Base-by-base conservation (phyloP, 2,329 filamentous ascomycete genomes). In the Aspergillus carbonarius region DNA sequence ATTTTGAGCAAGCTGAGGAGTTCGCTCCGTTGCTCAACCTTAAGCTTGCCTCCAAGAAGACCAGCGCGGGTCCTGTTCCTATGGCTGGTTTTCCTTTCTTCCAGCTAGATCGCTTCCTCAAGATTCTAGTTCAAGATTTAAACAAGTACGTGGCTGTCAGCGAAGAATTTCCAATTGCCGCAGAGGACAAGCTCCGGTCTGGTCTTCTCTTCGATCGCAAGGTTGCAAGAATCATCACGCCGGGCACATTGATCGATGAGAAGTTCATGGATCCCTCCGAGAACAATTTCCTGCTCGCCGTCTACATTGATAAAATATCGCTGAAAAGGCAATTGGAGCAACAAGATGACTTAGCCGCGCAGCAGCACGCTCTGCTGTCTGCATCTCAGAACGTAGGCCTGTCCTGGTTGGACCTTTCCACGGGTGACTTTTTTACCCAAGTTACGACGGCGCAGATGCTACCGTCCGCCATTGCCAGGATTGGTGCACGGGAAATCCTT, bases 81-180 rank as follows among this genome's bases (percentile, higher is more conserved):
- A 98, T 99, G 93, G 89, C 93, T 64, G 95, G 95, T 1, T 99
- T 99, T 67, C 95, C 93, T 17, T 92, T 91, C 74, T 93, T 91
- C 70, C 93, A 98, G 72, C 82, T 99, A 25, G 93, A 98, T 70
- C 87, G 92, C 23, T 97, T 92, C 74, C 85, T 99, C 66, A 98
- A 97, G 75, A 86, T 91, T 61, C 84, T 99, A 18, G 95, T 99
- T 3, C 89, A 96, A 72, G 95, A 98, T 71, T 79, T 95, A 47
- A 91, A 90, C 72, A 90, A 91, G 70, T 91, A 96, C 75, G 95
- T 99, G 61, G 95, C 95, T 49, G 89, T 99, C 63, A 92, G 91
- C 48, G 93, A 99, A 73, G 95, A 99, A 74, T 93, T 96, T 67
- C 87, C 89, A 17, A 90, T 95, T 68, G 83, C 87, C 63, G 81